These are phyloP conservation scores for Nothomitra cinnamomea DNA, from an alignment of 2,329 filamentous ascomycete species.

Conservation along the genomic window DNA sequence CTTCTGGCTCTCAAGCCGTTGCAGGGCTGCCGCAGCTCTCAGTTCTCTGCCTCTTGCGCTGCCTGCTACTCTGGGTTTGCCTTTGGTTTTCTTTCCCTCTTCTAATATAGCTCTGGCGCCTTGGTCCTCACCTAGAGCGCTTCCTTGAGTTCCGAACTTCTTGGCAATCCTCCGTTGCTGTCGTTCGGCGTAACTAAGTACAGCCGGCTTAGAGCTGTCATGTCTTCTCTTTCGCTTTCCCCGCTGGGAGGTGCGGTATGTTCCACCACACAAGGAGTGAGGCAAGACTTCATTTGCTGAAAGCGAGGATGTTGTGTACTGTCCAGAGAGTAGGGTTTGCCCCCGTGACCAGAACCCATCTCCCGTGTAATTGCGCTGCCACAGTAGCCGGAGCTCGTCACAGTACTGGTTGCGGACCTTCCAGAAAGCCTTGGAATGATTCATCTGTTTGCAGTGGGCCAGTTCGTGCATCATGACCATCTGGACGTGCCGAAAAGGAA, in stretches of 20 bases:
- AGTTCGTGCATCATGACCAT: conserved; percentile 95
- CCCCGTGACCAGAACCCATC: conserved; percentile 75
- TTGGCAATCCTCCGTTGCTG: conserved; percentile 55
- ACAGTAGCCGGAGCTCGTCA: conserved; percentile 51
- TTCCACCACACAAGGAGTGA: conserved; percentile 66
- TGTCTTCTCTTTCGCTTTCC: conserved; percentile 31
- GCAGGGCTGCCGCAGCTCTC: conserved; percentile 58
- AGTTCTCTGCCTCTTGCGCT: conserved; percentile 61
- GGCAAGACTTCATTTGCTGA: conserved; percentile 39
- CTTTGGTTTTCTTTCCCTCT: conserved; percentile 40
- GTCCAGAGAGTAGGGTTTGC: conserved; percentile 40
- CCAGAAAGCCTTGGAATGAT: conserved; percentile 72
- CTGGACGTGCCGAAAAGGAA: conserved; percentile 70
- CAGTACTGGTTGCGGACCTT: conserved; percentile 58
- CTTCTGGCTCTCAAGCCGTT: conserved; percentile 41
- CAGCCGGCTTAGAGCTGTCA: conserved; percentile 26
- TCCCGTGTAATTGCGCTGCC: conserved; percentile 54
- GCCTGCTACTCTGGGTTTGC: conserved; percentile 55
- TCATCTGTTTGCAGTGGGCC: conserved; percentile 84
- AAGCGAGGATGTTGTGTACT: conserved; percentile 37
- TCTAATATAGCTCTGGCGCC: conserved; percentile 48
- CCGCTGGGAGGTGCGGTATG: conserved; percentile 42
- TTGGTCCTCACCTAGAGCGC: conserved; percentile 52
- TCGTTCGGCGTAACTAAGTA: conserved; percentile 50
- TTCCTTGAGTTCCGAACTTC: conserved; percentile 59